Percentiles rank a stretch among this genome's conserved stretches.
phyloP scores from a whole-genome alignment of 2,329 filamentous ascomycete genomes.

The Colletotrichum noveboracense region DNA sequence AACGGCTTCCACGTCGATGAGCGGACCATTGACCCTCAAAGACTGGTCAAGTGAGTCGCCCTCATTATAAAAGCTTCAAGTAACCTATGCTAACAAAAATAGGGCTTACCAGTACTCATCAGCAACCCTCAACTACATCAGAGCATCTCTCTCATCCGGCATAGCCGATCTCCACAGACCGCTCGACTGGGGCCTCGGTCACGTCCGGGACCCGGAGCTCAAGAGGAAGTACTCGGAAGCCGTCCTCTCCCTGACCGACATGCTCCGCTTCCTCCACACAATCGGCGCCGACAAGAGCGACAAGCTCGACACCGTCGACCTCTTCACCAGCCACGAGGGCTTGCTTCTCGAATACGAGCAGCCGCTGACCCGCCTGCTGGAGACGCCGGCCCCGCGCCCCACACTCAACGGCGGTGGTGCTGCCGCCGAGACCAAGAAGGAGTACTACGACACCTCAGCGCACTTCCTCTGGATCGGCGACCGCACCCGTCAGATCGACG shows the following conservation, averaged over 20 bases:
- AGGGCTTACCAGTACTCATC: slow-evolving; percentile 96
- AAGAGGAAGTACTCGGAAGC: slow-evolving; percentile 87
- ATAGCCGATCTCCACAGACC: slow-evolving; percentile 94
- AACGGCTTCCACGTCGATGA: slow-evolving; percentile 85
- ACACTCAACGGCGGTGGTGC: slow-evolving; percentile 27
- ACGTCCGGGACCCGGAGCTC: slow-evolving; percentile 83
- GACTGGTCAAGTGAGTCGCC: slow-evolving; percentile 70
- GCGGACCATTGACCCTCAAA: slow-evolving; percentile 78
- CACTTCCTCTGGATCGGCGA: slow-evolving; percentile 99
- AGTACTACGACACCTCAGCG: slow-evolving; percentile 92
- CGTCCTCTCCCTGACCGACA: slow-evolving; percentile 86
- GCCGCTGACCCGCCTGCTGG: slow-evolving; percentile 78
- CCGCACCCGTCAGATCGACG: slow-evolving; percentile 89
- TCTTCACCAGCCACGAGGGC: slow-evolving; percentile 95
- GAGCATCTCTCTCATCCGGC: slow-evolving; percentile 81
- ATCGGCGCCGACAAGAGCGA: slow-evolving; percentile 87
- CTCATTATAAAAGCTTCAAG: not conserved
- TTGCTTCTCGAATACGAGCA: slow-evolving; percentile 95
- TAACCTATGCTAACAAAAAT: not conserved
- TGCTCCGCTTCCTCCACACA: slow-evolving; percentile 91
- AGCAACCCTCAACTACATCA: slow-evolving; percentile 91
- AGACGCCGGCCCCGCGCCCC: slow-evolving; percentile 56
- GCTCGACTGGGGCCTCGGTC: slow-evolving; percentile 92
- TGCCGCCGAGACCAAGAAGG: slow-evolving; percentile 46
- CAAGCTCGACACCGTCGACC: slow-evolving; percentile 87